A percentile compares a stretch with the other conserved stretches of the same genome.
Conservation (phyloP, 257 asterid genomes). For the Scutellaria baicalensis region DNA sequence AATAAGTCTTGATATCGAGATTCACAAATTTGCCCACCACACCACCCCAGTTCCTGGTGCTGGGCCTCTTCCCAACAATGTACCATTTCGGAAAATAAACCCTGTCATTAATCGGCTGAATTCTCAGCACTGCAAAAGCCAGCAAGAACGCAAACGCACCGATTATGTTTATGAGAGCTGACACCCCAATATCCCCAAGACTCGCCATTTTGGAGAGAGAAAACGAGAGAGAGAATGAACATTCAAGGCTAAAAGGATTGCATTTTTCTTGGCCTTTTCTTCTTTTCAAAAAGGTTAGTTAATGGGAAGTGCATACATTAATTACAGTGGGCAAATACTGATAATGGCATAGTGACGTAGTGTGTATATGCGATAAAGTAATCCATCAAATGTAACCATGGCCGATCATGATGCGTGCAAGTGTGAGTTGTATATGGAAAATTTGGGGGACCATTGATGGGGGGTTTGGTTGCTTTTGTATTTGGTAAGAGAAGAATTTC, state of each 20-base stretch:
- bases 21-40: constrained; percentile 75
- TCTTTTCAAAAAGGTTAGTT: constrained; percentile 10
- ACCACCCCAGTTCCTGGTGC: constrained; percentile 58
- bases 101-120: constrained; percentile 94
- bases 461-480: constrained; percentile 23
- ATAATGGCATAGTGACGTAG: not conserved
- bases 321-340: constrained; percentile 9
- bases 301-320: not conserved
- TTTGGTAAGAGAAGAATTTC: constrained; percentile 21
- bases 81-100: constrained; percentile 97
- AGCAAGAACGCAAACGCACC: constrained; percentile 72
- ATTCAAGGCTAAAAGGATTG: constrained; percentile 16
- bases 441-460: constrained; percentile 25
- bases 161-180: constrained; percentile 73
- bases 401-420: not conserved
- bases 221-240: not conserved
- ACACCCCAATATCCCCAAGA: constrained; percentile 83
- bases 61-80: constrained; percentile 66
- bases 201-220: constrained; percentile 62
- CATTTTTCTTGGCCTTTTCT: constrained; percentile 12
- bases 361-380: no score
- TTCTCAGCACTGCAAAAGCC: constrained; percentile 85
- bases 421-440: not conserved
- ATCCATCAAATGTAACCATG: no score
- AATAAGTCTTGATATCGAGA: constrained; percentile 66